Conservation (phyloP, 139 green algal genomes). For the Picochlorum costavermella region DNA sequence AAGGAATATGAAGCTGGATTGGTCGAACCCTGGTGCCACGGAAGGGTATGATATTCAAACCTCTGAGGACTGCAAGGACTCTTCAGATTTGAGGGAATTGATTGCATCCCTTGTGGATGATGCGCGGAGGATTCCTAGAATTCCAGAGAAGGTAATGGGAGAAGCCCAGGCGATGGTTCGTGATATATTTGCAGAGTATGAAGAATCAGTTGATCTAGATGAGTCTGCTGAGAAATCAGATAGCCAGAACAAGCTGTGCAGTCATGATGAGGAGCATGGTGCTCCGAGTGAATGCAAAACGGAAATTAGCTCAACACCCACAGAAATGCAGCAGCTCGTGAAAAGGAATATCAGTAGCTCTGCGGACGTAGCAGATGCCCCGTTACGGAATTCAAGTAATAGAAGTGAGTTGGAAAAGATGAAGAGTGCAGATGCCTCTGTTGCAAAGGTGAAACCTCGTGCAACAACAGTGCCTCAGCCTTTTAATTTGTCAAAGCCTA, state of each 20-base stretch:
- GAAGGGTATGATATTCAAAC: neutral
- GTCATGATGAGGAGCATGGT: neutral
- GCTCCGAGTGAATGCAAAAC: neutral
- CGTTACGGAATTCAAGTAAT: neutral
- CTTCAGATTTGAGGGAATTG: constrained; percentile 10
- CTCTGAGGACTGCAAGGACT: neutral
- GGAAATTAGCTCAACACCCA: neutral
- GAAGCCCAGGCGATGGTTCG: neutral
- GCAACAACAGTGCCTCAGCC: neutral
- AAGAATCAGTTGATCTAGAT: too few species aligned
- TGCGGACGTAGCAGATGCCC: neutral
- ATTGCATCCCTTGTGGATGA: constrained; percentile 5
- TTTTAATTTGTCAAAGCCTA: constrained; percentile 9
- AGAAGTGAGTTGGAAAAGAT: neutral
- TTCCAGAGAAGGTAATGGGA: neutral
- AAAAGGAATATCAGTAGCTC: neutral
- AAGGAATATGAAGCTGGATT: constrained; percentile 4
- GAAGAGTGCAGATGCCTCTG: neutral
- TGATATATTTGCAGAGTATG: neutral
- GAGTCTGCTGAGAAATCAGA: neutral
- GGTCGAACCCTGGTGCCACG: neutral
- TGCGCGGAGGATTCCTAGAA: constrained; percentile 8
- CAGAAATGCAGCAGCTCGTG: neutral
- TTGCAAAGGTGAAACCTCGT: neutral
- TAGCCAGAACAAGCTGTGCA: neutral